Percentiles rank a stretch among this genome's conserved stretches.
phyloP scores from a whole-genome alignment of 2,329 filamentous ascomycete species.

The Hymenoscyphus linearis region DNA sequence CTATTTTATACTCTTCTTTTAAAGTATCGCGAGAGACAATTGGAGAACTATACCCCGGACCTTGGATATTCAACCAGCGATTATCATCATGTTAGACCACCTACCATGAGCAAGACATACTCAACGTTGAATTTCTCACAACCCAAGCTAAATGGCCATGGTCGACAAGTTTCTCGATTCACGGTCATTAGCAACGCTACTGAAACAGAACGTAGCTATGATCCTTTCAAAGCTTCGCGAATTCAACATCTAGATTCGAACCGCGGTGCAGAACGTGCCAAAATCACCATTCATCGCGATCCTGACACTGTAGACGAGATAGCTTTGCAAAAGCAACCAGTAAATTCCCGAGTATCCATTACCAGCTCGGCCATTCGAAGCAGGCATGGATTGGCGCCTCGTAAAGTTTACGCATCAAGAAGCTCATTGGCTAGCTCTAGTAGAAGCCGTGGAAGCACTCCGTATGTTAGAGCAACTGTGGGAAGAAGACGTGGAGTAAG shows the following conservation, averaged over 20 bases:
- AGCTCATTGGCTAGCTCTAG: slow-evolving; percentile 43
- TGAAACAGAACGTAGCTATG: slow-evolving; percentile 66
- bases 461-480: slow-evolving; percentile 38
- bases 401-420: slow-evolving; percentile 36
- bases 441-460: slow-evolving; percentile 34
- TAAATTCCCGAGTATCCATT: slow-evolving; percentile 10
- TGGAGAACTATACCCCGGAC: slow-evolving; percentile 80
- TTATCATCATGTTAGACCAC: slow-evolving; percentile 71
- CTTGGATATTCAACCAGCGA: slow-evolving; percentile 85
- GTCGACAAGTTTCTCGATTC: slow-evolving; percentile 54
- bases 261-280: slow-evolving; percentile 38
- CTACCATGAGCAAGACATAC: slow-evolving; percentile 52
- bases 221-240: slow-evolving; percentile 65
- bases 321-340: neutral
- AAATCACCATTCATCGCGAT: slow-evolving; percentile 28
- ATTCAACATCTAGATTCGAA: slow-evolving; percentile 39
- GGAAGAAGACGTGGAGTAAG: slow-evolving; percentile 58
- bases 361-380: slow-evolving; percentile 7
- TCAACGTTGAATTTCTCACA: slow-evolving; percentile 57
- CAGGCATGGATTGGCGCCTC: slow-evolving; percentile 16
- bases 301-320: neutral
- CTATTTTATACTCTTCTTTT: slow-evolving; percentile 83
- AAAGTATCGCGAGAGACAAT: slow-evolving; percentile 74
- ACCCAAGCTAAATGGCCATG: slow-evolving; percentile 41
- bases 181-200: slow-evolving; percentile 57